Evolutionary conservation across 2,329 filamentous ascomycete species (phyloP), one percentile per base, ranked within the genome.

Genomic region (Trichophaea hybrida): DNA sequence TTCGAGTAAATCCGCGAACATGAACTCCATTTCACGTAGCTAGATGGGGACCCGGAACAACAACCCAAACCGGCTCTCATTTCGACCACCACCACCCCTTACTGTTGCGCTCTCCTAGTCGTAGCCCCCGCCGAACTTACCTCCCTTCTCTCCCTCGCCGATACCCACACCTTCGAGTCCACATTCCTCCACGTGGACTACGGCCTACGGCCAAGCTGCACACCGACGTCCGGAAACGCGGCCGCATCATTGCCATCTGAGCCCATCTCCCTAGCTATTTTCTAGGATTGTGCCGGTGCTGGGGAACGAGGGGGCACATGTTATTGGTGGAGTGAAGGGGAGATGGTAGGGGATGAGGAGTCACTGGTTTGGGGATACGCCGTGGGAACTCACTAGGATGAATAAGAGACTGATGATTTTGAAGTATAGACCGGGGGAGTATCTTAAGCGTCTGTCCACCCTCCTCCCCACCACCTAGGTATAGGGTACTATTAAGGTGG

Each of bases 321-420:
- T 34, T 10, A 33, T 57, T 12, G n/a, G 43, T 12, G 12, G 24
- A 8, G n/a, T 2, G 8, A 53, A 53, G 17, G 17, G 50, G 13
- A n/a, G 7, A 2, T 55, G 52, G 52, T n/a, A 31, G 7, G n/a
- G 52, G 10, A 32, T 44, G 52, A 17, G 52, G 34, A 24, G 33
- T 13, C 33, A 38, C 3, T 57, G 55, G 37, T 2, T 43, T 15
- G 52, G 52, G 13, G 57, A 61, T 43, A 61, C 57, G 17, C 44
- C 5, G 44, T 63, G 60, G 17, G 52, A 59, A 15, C 15, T 62
- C 50, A 64, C 61, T 15, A 52, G 64, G 46, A 52, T 66, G 31
- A 65, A 66, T 46, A 61, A 65, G 34, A 33, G 61, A 24, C 34
- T 66, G 33, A 53, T 63, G n/a, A 65, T 62, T 52, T 55, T 66